Evolutionary conservation across 208 protist genomes (phyloP), one percentile per base, ranked within the genome.

Genomic region (Crithidia bombi): DNA sequence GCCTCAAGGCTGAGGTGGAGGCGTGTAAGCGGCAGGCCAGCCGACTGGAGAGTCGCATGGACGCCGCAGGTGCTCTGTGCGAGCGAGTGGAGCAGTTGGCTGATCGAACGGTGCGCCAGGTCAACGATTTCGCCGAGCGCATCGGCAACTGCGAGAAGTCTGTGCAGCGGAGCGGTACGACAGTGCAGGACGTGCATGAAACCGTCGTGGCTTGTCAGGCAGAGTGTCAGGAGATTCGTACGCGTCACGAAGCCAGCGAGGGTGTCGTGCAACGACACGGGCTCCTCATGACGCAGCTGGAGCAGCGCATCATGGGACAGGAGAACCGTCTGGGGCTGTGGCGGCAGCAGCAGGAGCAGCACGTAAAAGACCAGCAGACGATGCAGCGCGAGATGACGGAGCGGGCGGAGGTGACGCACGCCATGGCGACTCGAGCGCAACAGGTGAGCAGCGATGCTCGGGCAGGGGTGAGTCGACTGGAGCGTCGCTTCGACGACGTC

Each of bases 11-110:
- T 7, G 86, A 90, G 54, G 78, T 95, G 47, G 89, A 91, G 76
- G 81, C 75, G 25, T 86, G 79, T 50, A 83, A 81, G 70, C 81
- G 85, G 21, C 75, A 72, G 25, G 68, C 79, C 2, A 70, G 55
- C 9, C 86, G 85, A 9, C 76, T 87, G 14, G 90, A 92, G 69
- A 87, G 85, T 38, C 80, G 75, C 47, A 68, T 93, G 64, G 85
- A 86, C 39, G 81, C 81, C 11, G 55, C 87, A 21, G 56, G 73
- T n/a, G 71, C 69, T 1, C 66, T 85, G 54, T 86, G 78, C 65
- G 75, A 80, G 30, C 81, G 87, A 4, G 72, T 70, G 11, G 85
- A 89, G 64, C 71, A 77, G 46, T 38, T 81, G 19, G 81, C 69
- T 9, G 85, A 92, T 58, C 69, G 68, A 23, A 66, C 57, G 2